Percentiles rank a stretch among this genome's conserved stretches.
Evolutionary conservation across 225 moss, liverwort and hornwort species (phyloP).

Genomic region (Physcomitrellopsis africana): DNA sequence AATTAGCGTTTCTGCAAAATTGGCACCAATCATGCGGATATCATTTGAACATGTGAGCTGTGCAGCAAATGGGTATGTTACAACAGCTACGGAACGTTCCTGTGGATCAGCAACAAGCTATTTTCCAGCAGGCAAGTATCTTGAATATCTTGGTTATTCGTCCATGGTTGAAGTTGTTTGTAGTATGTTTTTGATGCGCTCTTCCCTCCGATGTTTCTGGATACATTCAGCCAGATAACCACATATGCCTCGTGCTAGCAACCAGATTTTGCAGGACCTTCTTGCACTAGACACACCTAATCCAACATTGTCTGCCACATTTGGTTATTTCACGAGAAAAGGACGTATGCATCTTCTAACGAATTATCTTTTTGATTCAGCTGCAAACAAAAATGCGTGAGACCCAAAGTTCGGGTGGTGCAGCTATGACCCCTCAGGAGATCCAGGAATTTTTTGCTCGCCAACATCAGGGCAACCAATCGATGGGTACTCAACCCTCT

Average conservation of each 20-base stretch:
- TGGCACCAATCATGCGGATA: slow-evolving; percentile 14
- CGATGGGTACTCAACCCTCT: slow-evolving; percentile 36
- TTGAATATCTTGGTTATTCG: neutral
- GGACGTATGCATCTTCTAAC: neutral
- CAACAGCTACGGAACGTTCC: slow-evolving; percentile 61
- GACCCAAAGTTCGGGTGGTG: slow-evolving; percentile 51
- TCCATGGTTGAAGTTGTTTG: no score
- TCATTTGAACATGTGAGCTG: slow-evolving; percentile 31
- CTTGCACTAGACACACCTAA: no score
- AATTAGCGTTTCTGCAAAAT: neutral
- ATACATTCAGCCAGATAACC: neutral
- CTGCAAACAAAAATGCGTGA: slow-evolving; percentile 68
- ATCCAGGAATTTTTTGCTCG: slow-evolving; percentile 67
- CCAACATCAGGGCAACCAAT: slow-evolving; percentile 47
- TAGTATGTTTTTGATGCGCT: neutral
- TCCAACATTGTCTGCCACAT: neutral
- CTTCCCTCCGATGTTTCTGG: neutral
- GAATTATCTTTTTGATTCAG: slow-evolving; percentile 28
- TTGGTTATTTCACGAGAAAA: neutral
- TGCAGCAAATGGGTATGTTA: slow-evolving; percentile 67
- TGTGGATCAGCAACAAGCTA: slow-evolving; percentile 59
- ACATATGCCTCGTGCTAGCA: neutral
- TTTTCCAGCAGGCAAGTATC: slow-evolving; percentile 56
- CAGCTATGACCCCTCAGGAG: slow-evolving; percentile 68
- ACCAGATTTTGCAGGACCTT: no score